phyloP scores from a whole-genome alignment of 2,329 filamentous ascomycete species.

The Colletotrichum ledebouriae region DNA sequence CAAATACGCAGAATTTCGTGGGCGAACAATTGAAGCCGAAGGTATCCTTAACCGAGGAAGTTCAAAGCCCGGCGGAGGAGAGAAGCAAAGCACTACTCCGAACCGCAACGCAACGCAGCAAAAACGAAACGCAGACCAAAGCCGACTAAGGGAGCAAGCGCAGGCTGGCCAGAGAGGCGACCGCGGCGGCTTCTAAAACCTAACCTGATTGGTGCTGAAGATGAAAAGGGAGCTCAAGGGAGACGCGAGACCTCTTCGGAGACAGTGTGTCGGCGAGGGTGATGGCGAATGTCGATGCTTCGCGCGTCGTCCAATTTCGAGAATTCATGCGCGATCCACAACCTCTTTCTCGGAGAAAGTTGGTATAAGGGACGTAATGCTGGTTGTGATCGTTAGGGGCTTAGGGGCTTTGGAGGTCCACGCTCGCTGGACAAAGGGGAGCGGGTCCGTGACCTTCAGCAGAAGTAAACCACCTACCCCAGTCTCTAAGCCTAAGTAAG shows the following conservation, averaged over 20 bases:
- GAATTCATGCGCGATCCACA: slow-evolving; percentile 44
- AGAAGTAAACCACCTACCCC: too few relatives aligned
- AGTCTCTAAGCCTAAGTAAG: too few relatives aligned
- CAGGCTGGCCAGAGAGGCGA: slow-evolving; percentile 2
- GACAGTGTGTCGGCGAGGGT: background rate
- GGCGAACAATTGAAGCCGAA: slow-evolving; percentile 6
- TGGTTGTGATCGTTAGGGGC: slow-evolving; percentile 11
- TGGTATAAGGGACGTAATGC: slow-evolving; percentile 34
- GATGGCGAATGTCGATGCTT: slow-evolving; percentile 22
- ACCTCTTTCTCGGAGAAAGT: slow-evolving; percentile 28
- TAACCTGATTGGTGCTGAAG: background rate
- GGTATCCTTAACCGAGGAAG: background rate
- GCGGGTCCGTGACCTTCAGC: background rate
- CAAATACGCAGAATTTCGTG: slow-evolving; percentile 3
- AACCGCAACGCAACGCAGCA: slow-evolving; percentile 5
- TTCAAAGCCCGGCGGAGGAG: slow-evolving; percentile 10
- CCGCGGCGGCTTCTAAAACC: too few relatives aligned
- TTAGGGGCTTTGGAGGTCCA: slow-evolving; percentile 4
- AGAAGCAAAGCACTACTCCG: slow-evolving; percentile 13
- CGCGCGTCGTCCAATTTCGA: slow-evolving; percentile 43
- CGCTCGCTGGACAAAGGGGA: slow-evolving; percentile 1
- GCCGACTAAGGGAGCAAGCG: slow-evolving; percentile 26
- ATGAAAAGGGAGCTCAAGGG: slow-evolving; percentile 9
- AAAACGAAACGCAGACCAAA: slow-evolving; percentile 19
- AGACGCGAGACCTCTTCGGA: slow-evolving; percentile 13